Evolutionary conservation across 2,329 filamentous ascomycete genomes (phyloP), one percentile per base, ranked within the genome.

Genomic region (Aspergillus unguis): DNA sequence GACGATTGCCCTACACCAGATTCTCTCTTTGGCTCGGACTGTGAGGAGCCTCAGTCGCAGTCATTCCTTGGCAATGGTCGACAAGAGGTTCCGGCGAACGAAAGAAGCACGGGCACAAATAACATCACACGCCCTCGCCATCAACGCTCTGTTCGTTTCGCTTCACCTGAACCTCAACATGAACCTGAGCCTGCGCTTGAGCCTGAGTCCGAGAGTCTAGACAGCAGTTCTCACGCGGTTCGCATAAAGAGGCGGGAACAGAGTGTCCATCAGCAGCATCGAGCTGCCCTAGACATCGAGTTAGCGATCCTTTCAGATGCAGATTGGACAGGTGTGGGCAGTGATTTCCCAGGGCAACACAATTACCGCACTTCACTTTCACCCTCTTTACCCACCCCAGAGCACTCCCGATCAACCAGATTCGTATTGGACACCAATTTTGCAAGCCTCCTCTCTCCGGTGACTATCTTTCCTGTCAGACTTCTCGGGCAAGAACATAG

Each of bases 21-120:
- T 6, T 52, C 47, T 11, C 31, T 37, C 2, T 25, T 44, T 10
- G 49, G 44, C 4, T 55, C 51, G 5, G 37, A 44, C 6, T 53
- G 46, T 26, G 46, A 44, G 10, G 46, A 43, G 31, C 31, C 52
- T 8, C 29, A 33, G 45, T 45, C 27, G 2, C 48, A 43, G n/a
- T 23, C 17, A 6, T 35, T 35, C 33, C n/a, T 27, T 8, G 44
- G 41, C 23, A 11, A 28, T n/a, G 35, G 28, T 27, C 31, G 29
- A 27, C 31, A 35, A 7, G 49, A 41, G n/a, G 11, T 11, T 3
- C 23, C 29, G 17, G 23, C 40, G 6, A 36, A 31, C 23, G 29
- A 35, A 29, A 26, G 26, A 23, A 27, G 9, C 38, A 27, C 46
- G 17, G 25, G n/a, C 17, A 25, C 29, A 17, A 25, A 8, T 17